Evolutionary conservation across 2,329 filamentous ascomycete genomes (phyloP).

Genomic region (Botrytis deweyae): DNA sequence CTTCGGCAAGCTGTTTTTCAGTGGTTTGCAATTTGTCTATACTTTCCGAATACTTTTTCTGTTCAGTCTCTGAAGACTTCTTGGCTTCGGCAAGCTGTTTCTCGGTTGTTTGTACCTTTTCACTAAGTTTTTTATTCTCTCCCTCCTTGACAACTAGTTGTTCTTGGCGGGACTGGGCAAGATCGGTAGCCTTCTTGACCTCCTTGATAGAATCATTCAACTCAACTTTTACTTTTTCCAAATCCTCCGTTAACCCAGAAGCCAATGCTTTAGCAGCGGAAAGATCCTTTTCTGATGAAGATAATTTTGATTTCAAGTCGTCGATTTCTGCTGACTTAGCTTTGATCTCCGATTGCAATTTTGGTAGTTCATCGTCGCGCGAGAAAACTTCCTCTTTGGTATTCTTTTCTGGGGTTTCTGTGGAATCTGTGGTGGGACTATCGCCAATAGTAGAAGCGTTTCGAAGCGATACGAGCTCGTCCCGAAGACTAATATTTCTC

Average conservation of each 20-base stretch:
- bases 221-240: conserved; percentile 49
- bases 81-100: conserved; percentile 31
- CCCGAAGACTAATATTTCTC: conserved; percentile 58
- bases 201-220: conserved; percentile 68
- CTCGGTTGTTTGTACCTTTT: conserved; percentile 34
- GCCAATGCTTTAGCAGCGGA: conserved; percentile 69
- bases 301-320: conserved; percentile 67
- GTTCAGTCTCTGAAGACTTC: conserved; percentile 29
- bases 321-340: conserved; percentile 70
- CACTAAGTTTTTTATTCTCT: conserved; percentile 34
- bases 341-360: conserved; percentile 72
- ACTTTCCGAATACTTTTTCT: conserved; percentile 21
- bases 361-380: conserved; percentile 82
- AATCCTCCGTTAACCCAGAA: conserved; percentile 55
- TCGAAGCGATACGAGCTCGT: conserved; percentile 61
- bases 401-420: conserved; percentile 37
- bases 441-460: conserved; percentile 42
- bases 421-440: conserved; percentile 22
- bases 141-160: conserved; percentile 33
- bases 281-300: conserved; percentile 67
- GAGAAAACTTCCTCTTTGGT: conserved; percentile 79
- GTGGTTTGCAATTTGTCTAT: conserved; percentile 29
- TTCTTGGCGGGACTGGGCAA: conserved; percentile 28
- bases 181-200: conserved; percentile 59
- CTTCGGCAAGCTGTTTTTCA: conserved; percentile 31